Conservation (phyloP, 805 yeast genomes). For the Wickerhamiella siamensis region DNA sequence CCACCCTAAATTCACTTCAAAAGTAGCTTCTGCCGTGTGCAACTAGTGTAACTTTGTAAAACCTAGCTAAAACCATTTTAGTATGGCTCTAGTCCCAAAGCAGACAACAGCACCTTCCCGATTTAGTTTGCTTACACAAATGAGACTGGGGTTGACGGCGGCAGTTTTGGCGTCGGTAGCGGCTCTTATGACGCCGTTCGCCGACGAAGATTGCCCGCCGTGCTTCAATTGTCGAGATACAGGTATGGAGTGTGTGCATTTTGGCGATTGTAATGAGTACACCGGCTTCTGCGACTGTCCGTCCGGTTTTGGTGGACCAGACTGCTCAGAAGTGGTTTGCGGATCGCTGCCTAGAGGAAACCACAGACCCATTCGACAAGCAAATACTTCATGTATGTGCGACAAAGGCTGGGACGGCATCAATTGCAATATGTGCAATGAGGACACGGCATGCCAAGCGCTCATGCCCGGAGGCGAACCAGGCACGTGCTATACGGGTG, state of each 20-base stretch:
- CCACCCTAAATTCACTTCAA: too few species aligned
- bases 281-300: constrained; percentile 90
- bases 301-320: constrained; percentile 86
- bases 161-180: not conserved
- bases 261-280: constrained; percentile 70
- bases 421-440: constrained; percentile 72
- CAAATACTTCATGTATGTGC: constrained; percentile 50
- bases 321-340: constrained; percentile 78
- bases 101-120: too few species aligned
- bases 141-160: not conserved
- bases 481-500: constrained; percentile 84
- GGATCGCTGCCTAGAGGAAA: constrained; percentile 60
- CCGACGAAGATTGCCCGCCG: constrained; percentile 47
- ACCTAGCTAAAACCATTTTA: too few species aligned
- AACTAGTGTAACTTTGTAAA: too few species aligned
- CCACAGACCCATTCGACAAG: constrained; percentile 42
- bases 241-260: constrained; percentile 79
- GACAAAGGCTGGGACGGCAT: constrained; percentile 85
- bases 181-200: not conserved
- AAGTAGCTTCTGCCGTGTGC: too few species aligned
- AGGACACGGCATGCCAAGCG: constrained; percentile 63
- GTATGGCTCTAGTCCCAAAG: too few species aligned
- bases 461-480: constrained; percentile 68
- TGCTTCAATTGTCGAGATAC: constrained; percentile 93
- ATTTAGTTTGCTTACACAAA: not conserved